A percentile compares a stretch with the other conserved stretches of the same genome.
phyloP scores from a whole-genome alignment of 2,329 filamentous ascomycete genomes.

The Colletotrichum chrysophilum region DNA sequence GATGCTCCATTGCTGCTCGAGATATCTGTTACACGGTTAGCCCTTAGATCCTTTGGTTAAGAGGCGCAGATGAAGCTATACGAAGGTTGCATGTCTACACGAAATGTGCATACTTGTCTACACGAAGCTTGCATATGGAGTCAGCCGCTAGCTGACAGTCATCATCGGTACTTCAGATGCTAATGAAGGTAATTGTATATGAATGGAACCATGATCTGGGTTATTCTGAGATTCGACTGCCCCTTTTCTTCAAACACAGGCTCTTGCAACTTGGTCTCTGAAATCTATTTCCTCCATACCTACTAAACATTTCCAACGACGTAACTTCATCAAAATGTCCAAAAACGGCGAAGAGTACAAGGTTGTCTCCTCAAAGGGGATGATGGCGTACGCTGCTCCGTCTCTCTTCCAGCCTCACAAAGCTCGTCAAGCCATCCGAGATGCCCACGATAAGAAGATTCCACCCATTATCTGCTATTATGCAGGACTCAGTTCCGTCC shows the following conservation, averaged over 20 bases:
- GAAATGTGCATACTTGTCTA: not conserved
- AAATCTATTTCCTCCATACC: not conserved
- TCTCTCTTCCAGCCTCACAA: conserved; percentile 52
- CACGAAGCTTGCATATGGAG: not conserved
- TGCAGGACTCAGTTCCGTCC: conserved; percentile 41
- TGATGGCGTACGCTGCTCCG: conserved; percentile 46
- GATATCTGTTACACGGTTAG: not conserved
- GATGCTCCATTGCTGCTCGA: not conserved
- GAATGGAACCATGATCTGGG: not conserved
- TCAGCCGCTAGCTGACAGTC: not conserved
- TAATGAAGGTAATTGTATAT: not conserved
- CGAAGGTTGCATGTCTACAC: not conserved
- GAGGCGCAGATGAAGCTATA: not conserved
- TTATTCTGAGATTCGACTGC: not conserved
- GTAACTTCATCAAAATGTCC: not conserved
- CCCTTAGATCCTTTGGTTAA: not conserved
- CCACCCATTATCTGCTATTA: conserved; percentile 47
- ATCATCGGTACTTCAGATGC: not conserved
- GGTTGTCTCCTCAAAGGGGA: conserved; percentile 23
- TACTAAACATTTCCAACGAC: not conserved
- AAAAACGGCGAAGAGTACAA: conserved; percentile 11
- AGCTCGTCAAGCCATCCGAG: conserved; percentile 47
- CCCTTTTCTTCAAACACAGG: not conserved
- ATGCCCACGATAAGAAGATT: conserved; percentile 50
- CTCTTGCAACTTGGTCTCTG: not conserved